Conservation (phyloP, 1,284 basidiomycete genomes). For the Cronartium ribicola region DNA sequence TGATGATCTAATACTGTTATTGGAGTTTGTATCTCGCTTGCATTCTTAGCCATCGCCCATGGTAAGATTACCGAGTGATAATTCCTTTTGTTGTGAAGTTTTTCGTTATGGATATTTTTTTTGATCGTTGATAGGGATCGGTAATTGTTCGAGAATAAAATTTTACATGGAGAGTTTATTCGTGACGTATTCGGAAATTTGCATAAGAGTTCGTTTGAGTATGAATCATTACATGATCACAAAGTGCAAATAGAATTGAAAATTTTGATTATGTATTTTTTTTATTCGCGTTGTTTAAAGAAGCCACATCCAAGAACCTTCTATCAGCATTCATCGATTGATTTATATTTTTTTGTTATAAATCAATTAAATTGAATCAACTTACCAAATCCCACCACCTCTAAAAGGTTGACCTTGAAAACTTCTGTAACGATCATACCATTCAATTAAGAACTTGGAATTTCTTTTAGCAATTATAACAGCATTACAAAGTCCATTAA, state of each 20-base stretch:
- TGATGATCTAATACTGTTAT: slow-evolving; percentile 37
- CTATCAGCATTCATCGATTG: too few species aligned
- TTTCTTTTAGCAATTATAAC: slow-evolving; percentile 31
- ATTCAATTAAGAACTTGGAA: slow-evolving; percentile 17
- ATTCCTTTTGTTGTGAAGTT: slow-evolving; percentile 10
- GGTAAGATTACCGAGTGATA: slow-evolving; percentile 36
- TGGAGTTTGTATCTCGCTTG: slow-evolving; percentile 5
- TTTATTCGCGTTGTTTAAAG: too few species aligned
- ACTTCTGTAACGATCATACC: slow-evolving; percentile 35
- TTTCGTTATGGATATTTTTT: neutral
- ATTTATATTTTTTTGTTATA: too few species aligned
- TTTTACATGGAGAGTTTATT: too few species aligned
- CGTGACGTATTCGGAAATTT: too few species aligned
- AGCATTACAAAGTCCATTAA: slow-evolving; percentile 36
- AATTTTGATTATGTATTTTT: too few species aligned
- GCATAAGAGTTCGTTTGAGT: too few species aligned
- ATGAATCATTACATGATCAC: too few species aligned
- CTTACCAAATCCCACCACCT: slow-evolving; percentile 33
- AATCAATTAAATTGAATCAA: neutral
- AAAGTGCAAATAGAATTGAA: too few species aligned
- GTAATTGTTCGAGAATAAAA: too few species aligned
- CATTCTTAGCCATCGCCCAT: slow-evolving; percentile 34
- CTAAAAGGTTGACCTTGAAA: slow-evolving; percentile 34
- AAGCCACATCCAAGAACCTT: too few species aligned
- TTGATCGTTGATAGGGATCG: too few species aligned